Evolutionary conservation across 805 yeast genomes (phyloP).

Genomic region (Spathaspora gorwiae): DNA sequence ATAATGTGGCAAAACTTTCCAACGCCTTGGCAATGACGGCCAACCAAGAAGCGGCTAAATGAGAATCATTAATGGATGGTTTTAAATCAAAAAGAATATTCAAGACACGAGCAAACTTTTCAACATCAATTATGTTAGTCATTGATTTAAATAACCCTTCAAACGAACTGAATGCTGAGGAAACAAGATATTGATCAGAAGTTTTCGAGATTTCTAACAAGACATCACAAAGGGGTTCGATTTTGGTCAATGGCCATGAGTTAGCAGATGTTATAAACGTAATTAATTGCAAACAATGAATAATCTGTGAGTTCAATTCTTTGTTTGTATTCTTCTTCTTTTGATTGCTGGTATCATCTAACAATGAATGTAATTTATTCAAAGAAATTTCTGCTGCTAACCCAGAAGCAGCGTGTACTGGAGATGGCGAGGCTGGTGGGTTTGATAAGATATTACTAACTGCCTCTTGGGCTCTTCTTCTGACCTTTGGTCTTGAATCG

Average conservation of each 20-base stretch:
- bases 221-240: slow-evolving; percentile 71
- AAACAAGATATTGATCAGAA: slow-evolving; percentile 79
- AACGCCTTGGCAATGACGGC: slow-evolving; percentile 87
- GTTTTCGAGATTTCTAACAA: slow-evolving; percentile 74
- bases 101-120: slow-evolving; percentile 59
- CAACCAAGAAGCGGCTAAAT: slow-evolving; percentile 90
- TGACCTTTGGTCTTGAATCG: slow-evolving; percentile 90
- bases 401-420: slow-evolving; percentile 73
- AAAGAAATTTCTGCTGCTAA: slow-evolving; percentile 67
- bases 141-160: slow-evolving; percentile 72
- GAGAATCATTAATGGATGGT: slow-evolving; percentile 79
- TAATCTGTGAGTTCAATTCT: slow-evolving; percentile 53
- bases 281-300: slow-evolving; percentile 76
- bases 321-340: slow-evolving; percentile 36
- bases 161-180: slow-evolving; percentile 78
- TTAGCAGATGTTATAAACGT: slow-evolving; percentile 64
- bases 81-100: slow-evolving; percentile 71
- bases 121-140: slow-evolving; percentile 55
- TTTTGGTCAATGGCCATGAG: slow-evolving; percentile 74
- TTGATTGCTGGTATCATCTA: slow-evolving; percentile 24
- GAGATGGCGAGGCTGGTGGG: slow-evolving; percentile 73
- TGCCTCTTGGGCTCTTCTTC: slow-evolving; percentile 93
- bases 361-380: slow-evolving; percentile 44
- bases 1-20: slow-evolving; percentile 31
- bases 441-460: slow-evolving; percentile 56